phyloP scores from a whole-genome alignment of 1,139 yeast species.

The Candida pseudoviswanathii region DNA sequence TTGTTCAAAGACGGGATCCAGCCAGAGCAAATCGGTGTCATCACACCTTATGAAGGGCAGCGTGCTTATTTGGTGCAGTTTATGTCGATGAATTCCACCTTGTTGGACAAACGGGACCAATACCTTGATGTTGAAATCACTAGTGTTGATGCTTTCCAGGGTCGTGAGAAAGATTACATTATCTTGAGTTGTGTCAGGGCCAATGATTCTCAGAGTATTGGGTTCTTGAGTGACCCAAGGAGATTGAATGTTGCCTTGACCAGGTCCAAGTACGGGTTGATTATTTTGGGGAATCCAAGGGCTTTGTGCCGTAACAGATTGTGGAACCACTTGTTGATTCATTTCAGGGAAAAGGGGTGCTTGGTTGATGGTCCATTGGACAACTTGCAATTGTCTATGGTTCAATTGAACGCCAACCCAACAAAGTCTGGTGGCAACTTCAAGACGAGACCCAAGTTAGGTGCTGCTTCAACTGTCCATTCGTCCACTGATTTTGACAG shows the following conservation, averaged over 20 bases:
- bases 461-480: slow-evolving; percentile 12
- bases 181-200: slow-evolving; percentile 91
- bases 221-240: slow-evolving; percentile 86
- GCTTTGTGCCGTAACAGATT: slow-evolving; percentile 69
- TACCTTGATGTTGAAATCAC: slow-evolving; percentile 83
- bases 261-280: slow-evolving; percentile 84
- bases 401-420: slow-evolving; percentile 44
- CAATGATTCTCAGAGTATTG: slow-evolving; percentile 79
- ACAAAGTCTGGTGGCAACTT: background rate
- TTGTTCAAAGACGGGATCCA: slow-evolving; percentile 78
- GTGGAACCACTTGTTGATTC: slow-evolving; percentile 80
- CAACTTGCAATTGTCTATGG: slow-evolving; percentile 71
- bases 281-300: slow-evolving; percentile 83
- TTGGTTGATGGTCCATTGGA: slow-evolving; percentile 92
- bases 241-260: slow-evolving; percentile 92
- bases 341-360: slow-evolving; percentile 83
- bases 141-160: slow-evolving; percentile 95
- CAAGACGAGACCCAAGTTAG: slow-evolving; percentile 12
- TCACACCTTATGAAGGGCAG: slow-evolving; percentile 96
- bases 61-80: slow-evolving; percentile 80
- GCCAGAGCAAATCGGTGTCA: slow-evolving; percentile 85
- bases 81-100: slow-evolving; percentile 72
- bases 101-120: slow-evolving; percentile 57
- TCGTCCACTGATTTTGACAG: slow-evolving; percentile 41
- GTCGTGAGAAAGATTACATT: slow-evolving; percentile 90